Conservation (phyloP, 2,329 filamentous ascomycete genomes). For the Zarea fungicola region DNA sequence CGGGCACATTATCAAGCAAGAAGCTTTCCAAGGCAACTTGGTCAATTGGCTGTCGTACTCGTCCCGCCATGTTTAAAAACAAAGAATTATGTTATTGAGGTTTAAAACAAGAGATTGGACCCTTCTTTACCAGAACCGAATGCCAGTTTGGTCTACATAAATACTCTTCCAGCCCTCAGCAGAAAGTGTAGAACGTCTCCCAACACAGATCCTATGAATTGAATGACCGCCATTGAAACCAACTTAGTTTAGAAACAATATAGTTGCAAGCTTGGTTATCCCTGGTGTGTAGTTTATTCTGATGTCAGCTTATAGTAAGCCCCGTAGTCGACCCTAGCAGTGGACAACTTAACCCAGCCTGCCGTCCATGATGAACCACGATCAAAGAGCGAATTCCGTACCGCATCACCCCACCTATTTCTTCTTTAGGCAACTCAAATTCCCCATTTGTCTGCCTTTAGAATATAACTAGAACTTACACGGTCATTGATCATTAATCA, state of each 20-base stretch:
- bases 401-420: no score
- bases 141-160: no score
- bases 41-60: conserved; percentile 13
- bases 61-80: conserved; percentile 6
- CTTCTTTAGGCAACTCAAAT: no score
- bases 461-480: no score
- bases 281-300: not conserved
- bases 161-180: no score
- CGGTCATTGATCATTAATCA: no score
- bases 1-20: conserved; percentile 3
- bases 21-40: conserved; percentile 1
- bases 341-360: not conserved
- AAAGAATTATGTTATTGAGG: not conserved
- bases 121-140: no score
- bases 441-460: no score
- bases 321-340: not conserved
- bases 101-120: no score
- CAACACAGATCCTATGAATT: not conserved
- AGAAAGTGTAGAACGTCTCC: no score
- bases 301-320: conserved; percentile 9
- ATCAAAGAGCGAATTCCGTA: conserved; percentile 6
- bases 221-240: not conserved
- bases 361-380: no score
- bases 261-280: not conserved
- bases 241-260: not conserved